A percentile compares a stretch with the other conserved stretches of the same genome.
Evolutionary conservation across 345 rosid genomes (phyloP).

Genomic region (Gossypium thurberi): DNA sequence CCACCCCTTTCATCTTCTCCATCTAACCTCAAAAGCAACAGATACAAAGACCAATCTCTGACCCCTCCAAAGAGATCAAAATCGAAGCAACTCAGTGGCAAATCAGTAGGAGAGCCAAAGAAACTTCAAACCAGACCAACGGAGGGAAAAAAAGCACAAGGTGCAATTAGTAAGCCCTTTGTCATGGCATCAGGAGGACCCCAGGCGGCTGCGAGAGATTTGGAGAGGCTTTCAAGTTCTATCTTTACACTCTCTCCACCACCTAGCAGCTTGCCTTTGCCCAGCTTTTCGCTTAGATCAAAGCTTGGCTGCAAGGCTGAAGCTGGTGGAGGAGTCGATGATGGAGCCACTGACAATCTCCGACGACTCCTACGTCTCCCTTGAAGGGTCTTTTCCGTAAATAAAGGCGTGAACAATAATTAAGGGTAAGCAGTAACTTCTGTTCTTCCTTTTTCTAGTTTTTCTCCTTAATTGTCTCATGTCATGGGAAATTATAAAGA

Average conservation of each 20-base stretch:
- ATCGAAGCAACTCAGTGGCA: conserved; percentile 14
- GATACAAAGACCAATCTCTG: conserved; percentile 27
- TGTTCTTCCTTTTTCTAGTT: neutral
- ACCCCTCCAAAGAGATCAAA: conserved; percentile 37
- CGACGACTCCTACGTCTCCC: conserved; percentile 62
- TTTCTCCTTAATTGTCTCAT: neutral
- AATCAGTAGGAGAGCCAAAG: conserved; percentile 12
- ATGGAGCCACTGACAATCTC: conserved; percentile 55
- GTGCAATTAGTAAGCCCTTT: conserved; percentile 1
- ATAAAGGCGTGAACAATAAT: neutral
- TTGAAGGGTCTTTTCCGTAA: conserved; percentile 20
- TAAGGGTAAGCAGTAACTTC: neutral
- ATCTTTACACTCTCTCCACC: conserved; percentile 47
- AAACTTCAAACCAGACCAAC: conserved; percentile 5
- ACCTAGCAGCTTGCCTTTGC: conserved; percentile 75
- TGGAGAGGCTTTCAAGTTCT: conserved; percentile 30
- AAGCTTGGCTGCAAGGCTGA: conserved; percentile 55
- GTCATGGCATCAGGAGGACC: conserved; percentile 3
- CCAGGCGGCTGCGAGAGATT: conserved; percentile 8
- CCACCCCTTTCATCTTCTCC: conserved; percentile 21
- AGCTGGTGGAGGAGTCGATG: conserved; percentile 35
- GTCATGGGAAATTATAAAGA: neutral
- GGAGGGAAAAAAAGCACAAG: neutral
- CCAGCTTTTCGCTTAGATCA: conserved; percentile 48
- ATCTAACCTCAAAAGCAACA: conserved; percentile 14